Percentiles rank a stretch among this genome's conserved stretches.
Evolutionary conservation across 495 filamentous ascomycete species (phyloP).

Genomic region (Penicilliopsis zonata): DNA sequence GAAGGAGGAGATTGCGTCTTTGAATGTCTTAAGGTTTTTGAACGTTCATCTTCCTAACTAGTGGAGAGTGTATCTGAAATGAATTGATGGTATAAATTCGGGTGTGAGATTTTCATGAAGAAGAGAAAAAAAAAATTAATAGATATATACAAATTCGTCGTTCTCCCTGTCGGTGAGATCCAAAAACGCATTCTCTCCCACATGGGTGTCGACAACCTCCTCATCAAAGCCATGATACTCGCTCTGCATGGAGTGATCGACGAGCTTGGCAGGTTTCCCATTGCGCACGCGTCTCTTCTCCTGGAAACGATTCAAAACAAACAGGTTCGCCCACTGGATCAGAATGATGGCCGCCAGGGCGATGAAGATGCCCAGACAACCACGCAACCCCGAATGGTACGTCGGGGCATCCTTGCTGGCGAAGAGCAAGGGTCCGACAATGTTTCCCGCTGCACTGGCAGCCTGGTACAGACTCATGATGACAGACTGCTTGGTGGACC

Average conservation of each 20-base stretch:
- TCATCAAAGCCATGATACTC: conserved; percentile 16
- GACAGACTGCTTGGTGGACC: conserved; percentile 40
- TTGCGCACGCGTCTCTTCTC: conserved; percentile 37
- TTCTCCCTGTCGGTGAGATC: conserved; percentile 54
- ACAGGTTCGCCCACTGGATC: conserved; percentile 38
- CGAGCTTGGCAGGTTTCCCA: conserved; percentile 43
- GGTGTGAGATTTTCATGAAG: too few species aligned
- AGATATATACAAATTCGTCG: conserved; percentile 58
- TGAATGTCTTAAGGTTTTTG: too few species aligned
- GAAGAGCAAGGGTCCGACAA: conserved; percentile 36
- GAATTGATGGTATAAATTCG: too few species aligned
- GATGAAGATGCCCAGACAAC: conserved; percentile 44
- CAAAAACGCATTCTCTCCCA: conserved; percentile 30
- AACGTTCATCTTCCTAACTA: too few species aligned
- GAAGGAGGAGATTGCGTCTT: too few species aligned
- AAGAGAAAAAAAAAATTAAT: conserved; percentile 32
- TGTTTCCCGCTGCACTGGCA: conserved; percentile 31
- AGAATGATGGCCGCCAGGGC: conserved; percentile 34
- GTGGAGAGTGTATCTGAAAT: too few species aligned
- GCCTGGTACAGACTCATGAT: conserved; percentile 40
- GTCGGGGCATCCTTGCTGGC: conserved; percentile 24
- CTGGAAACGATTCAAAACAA: conserved; percentile 42
- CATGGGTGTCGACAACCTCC: conserved; percentile 11
- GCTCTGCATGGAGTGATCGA: conserved; percentile 44
- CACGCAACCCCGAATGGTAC: conserved; percentile 44